These are phyloP conservation scores for Wickerhamomyces chaumierensis DNA, from an alignment of 805 yeast species.

Conservation along the genomic window DNA sequence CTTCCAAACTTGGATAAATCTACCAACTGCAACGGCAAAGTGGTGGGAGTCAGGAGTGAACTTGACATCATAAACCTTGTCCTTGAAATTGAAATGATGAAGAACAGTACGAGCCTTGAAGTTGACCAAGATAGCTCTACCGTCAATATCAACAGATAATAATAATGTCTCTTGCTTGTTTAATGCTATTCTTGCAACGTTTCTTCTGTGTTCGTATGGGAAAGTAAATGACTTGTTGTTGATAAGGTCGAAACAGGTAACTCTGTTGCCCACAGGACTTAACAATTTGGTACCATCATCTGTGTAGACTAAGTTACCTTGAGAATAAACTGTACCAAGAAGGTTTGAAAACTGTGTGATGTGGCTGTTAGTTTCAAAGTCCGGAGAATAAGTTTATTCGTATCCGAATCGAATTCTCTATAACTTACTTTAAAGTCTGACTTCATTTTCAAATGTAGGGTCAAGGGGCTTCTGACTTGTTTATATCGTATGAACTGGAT, in stretches of 20 bases:
- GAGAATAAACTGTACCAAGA: constrained; percentile 87
- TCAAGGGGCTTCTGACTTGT: not conserved
- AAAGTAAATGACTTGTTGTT: constrained; percentile 83
- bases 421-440: constrained; percentile 49
- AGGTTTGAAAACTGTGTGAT: constrained; percentile 58
- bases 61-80: constrained; percentile 56
- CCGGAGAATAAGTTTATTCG: not conserved
- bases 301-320: constrained; percentile 82
- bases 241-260: constrained; percentile 76
- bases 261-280: constrained; percentile 92
- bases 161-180: constrained; percentile 74
- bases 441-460: constrained; percentile 37
- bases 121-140: constrained; percentile 86
- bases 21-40: constrained; percentile 77
- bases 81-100: constrained; percentile 91
- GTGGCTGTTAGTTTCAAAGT: not conserved
- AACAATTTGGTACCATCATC: constrained; percentile 75
- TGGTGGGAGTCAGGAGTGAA: constrained; percentile 83
- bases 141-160: constrained; percentile 80
- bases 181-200: constrained; percentile 66
- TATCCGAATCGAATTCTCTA: too few species aligned
- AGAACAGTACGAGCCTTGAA: constrained; percentile 73
- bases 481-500: not conserved
- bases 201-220: constrained; percentile 85
- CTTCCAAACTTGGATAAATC: constrained; percentile 87